Evolutionary conservation across 495 filamentous ascomycete species (phyloP).

Genomic region (Hypoxylon perforatum): DNA sequence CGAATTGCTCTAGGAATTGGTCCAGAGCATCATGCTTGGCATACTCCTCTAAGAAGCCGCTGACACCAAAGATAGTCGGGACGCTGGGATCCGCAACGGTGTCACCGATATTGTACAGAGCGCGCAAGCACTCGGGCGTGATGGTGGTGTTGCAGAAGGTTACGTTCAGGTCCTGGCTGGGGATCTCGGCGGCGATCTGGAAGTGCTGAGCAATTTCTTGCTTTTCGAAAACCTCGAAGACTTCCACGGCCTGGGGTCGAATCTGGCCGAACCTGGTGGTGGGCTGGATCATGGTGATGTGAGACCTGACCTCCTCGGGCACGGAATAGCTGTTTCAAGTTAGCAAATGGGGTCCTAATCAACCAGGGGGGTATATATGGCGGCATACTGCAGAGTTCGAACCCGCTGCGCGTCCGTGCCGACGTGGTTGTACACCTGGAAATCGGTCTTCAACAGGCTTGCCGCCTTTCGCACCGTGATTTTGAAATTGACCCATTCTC

Average conservation of each 20-base stretch:
- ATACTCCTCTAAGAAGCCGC: constrained; percentile 66
- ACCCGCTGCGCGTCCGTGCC: constrained; percentile 51
- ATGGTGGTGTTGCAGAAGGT: constrained; percentile 60
- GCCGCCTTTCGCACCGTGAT: constrained; percentile 64
- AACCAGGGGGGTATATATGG: neutral
- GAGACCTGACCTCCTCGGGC: constrained; percentile 65
- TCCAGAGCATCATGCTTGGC: constrained; percentile 68
- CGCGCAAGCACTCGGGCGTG: constrained; percentile 68
- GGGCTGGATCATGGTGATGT: constrained; percentile 73
- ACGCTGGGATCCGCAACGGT: constrained; percentile 61
- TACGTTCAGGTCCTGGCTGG: constrained; percentile 36
- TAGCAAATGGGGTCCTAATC: constrained; percentile 22
- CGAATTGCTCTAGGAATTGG: constrained; percentile 61
- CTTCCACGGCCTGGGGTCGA: constrained; percentile 21
- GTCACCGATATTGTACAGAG: constrained; percentile 68
- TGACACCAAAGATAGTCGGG: constrained; percentile 58
- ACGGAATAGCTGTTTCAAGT: constrained; percentile 64
- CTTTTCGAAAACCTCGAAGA: constrained; percentile 28
- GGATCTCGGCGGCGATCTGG: constrained; percentile 26
- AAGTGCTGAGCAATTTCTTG: constrained; percentile 16
- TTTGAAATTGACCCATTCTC: constrained; percentile 68
- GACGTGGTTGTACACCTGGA: constrained; percentile 60
- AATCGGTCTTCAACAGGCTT: constrained; percentile 64
- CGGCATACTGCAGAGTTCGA: constrained; percentile 56
- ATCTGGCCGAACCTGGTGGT: constrained; percentile 68